Percentiles rank a stretch among this genome's conserved stretches.
phyloP scores from a whole-genome alignment of 306 rosid genomes.

The Cyamopsis tetragonoloba region DNA sequence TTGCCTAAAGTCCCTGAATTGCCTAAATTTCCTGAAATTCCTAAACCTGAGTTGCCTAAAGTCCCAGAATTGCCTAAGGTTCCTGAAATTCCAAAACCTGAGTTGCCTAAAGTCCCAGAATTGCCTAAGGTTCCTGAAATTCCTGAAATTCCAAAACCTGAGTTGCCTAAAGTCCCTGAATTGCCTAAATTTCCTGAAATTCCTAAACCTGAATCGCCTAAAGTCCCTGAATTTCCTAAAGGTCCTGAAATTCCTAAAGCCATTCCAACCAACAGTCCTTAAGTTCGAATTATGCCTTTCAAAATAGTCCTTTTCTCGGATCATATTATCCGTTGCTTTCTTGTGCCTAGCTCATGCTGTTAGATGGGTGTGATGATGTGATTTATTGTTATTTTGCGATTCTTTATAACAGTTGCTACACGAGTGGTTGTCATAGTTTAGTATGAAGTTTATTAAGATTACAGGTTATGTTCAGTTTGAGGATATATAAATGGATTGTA shows the following conservation, averaged over 20 bases:
- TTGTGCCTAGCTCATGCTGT: background rate
- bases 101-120: background rate
- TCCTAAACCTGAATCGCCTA: no score
- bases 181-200: background rate
- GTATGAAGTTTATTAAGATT: no score
- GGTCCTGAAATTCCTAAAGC: constrained; percentile 6
- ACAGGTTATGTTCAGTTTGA: no score
- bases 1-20: background rate
- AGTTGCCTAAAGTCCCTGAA: background rate
- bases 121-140: background rate
- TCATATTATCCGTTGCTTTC: background rate
- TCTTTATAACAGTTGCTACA: no score
- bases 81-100: no score
- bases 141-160: background rate
- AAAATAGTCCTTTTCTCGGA: background rate
- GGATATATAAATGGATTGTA: no score
- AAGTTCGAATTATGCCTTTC: background rate
- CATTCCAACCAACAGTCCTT: constrained; percentile 4
- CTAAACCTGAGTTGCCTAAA: no score
- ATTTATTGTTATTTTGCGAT: no score
- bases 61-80: background rate
- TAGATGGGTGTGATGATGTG: no score
- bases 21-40: no score
- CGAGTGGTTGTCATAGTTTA: no score
- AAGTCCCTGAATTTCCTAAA: background rate